Evolutionary conservation across 2,329 filamentous ascomycete species (phyloP), one percentile per base, ranked within the genome.

Genomic region (Aquanectria penicillioides): DNA sequence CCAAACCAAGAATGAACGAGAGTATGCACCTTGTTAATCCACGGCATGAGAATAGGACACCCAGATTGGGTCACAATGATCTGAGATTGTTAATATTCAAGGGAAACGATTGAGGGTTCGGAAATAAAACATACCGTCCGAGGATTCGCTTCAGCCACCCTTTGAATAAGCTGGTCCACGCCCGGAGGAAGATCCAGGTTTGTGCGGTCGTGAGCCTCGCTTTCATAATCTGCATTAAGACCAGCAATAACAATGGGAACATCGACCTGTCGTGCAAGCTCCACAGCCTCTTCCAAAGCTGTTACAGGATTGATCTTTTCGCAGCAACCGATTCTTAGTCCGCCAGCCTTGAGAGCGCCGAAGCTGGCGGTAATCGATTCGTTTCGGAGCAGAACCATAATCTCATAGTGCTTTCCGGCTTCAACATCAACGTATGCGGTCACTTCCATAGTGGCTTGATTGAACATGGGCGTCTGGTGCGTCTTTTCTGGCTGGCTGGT

Each of bases 171-270:
- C 6, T 80, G 76, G 41, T 91, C 87, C 31, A 86, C 87, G 1
- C 64, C 65, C 1, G 62, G 78, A 83, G 89, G 91, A 1, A 90
- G 74, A 4, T 86, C 89, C 26, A 91, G 75, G 70, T 90, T 89
- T 70, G 89, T 90, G 46, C 89, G 83, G 70, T 91, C 89, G 46
- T 87, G 87, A 51, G 79, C 77, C 86, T 91, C 71, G 2, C 71
- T 71, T 29, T 73, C 71, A 25, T 66, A 73, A 2, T 71, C 68
- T 1, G 67, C 80, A 48, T 88, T 88, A 13, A 89, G 77, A 3
- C 88, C 87, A 2, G 86, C 83, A 5, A 70, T 57, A 0, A 72
- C 46, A 37, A 88, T 78, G 4, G 88, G 86, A 38, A 88, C 81
- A 28, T 89, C 85, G 0, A 83, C 82, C n/a, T 80, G 74, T 62